Evolutionary conservation across 176 grass and related monocot genomes (phyloP), one percentile per base, ranked within the genome.

Genomic region (Tuctoria greenei): DNA sequence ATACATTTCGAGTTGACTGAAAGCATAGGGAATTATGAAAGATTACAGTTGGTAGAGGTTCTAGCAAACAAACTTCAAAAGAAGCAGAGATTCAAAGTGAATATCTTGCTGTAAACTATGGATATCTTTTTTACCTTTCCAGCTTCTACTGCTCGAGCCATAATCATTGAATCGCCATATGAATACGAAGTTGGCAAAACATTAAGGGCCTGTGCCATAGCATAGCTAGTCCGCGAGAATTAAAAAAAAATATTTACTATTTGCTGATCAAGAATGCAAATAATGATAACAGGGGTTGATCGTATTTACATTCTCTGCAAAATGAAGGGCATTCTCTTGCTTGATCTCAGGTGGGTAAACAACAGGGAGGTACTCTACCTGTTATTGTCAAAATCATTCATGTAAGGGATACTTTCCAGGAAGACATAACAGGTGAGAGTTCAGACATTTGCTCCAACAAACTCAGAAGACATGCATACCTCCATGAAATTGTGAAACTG

Each of bases 401-500:
- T 78, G 39, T 17, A 57, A 79, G 18, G 20, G 9, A 8, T 39
- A 65, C 43, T 13, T 31, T 23, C 27, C 39, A 79, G 56, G 60
- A 66, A 49, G 3, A 47, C 43, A 59, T 61, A 65, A 63, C 3
- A 67, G 42, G 45, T 40, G 12, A 68, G 8, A 62, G 12, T 49
- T 63, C 27, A 50, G 24, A 71, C 56, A 24, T 61, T 61, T 70
- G 21, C 40, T 36, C 64, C 25, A 61, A 35, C 14, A 31, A 67
- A 25, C 0, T 44, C 37, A 69, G 57, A 63, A 80, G 75, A 51
- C 67, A 74, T 82, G 79, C 35, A 73, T 81, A 99, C 95, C 95
- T 99, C 95, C 92, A 99, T 99, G 82, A 99, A 99, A 86, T 99
- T 99, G 71, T 99, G 95, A 83, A 99, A 92, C 39, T 99, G 95